Conservation (phyloP, 1,139 yeast species). For the Pneumocystis sp. region DNA sequence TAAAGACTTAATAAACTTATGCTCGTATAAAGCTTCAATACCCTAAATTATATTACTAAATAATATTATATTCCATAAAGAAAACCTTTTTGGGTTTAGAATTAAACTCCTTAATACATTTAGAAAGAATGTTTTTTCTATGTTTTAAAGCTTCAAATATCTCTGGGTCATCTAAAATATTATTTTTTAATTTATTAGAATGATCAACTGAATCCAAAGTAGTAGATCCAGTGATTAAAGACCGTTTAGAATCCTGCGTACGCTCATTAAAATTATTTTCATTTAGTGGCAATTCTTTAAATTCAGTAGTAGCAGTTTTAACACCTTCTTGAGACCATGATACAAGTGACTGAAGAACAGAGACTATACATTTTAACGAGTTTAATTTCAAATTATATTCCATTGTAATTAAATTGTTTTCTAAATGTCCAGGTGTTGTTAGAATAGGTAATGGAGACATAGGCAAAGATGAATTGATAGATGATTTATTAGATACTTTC, state of each 20-base stretch:
- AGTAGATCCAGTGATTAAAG: not conserved
- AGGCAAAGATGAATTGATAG: not conserved
- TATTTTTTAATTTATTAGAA: slow-evolving; percentile 8
- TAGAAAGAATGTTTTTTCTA: slow-evolving; percentile 65
- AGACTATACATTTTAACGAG: slow-evolving; percentile 66
- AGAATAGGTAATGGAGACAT: slow-evolving; percentile 14
- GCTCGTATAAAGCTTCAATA: not conserved
- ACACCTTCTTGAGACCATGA: slow-evolving; percentile 80
- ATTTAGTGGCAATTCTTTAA: not conserved
- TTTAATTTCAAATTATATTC: slow-evolving; percentile 77
- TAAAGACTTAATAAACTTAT: slow-evolving; percentile 23
- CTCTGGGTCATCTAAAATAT: slow-evolving; percentile 46
- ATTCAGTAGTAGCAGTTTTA: slow-evolving; percentile 19
- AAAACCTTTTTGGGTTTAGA: slow-evolving; percentile 68
- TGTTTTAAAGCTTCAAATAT: slow-evolving; percentile 78
- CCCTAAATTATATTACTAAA: not conserved
- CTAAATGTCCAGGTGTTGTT: slow-evolving; percentile 9
- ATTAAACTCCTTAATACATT: slow-evolving; percentile 67
- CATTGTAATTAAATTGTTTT: slow-evolving; percentile 32
- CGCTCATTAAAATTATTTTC: slow-evolving; percentile 8
- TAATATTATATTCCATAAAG: not conserved
- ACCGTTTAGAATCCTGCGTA: slow-evolving; percentile 9
- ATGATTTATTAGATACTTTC: slow-evolving; percentile 32
- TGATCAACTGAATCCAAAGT: not conserved
- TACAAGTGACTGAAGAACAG: slow-evolving; percentile 63